Percentiles rank a stretch among this genome's conserved stretches.
Evolutionary conservation across 805 yeast genomes (phyloP).

Genomic region (Diddensiella santjacobensis): DNA sequence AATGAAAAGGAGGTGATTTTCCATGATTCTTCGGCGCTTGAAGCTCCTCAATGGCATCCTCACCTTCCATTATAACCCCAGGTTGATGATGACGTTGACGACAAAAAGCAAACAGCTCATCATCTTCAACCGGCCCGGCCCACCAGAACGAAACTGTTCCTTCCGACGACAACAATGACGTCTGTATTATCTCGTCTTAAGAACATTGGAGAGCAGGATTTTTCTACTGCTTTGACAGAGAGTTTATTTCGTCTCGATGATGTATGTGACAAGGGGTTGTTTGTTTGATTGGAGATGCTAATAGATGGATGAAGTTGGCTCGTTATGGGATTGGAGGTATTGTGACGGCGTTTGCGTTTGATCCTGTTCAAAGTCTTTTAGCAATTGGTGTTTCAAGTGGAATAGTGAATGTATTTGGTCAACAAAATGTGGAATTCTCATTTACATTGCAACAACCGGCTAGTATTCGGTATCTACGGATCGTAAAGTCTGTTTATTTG

Average conservation of each 20-base stretch:
- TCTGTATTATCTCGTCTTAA: slow-evolving; percentile 22
- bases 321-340: slow-evolving; percentile 62
- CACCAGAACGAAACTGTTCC: too few species aligned
- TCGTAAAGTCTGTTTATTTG: slow-evolving; percentile 78
- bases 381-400: slow-evolving; percentile 75
- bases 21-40: slow-evolving; percentile 37
- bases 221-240: slow-evolving; percentile 31
- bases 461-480: slow-evolving; percentile 45
- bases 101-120: too few species aligned
- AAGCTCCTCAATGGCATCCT: slow-evolving; percentile 6
- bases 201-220: slow-evolving; percentile 28
- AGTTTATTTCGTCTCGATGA: slow-evolving; percentile 30
- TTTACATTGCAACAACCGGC: slow-evolving; percentile 47
- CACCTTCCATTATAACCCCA: slow-evolving; percentile 3
- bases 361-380: slow-evolving; percentile 81
- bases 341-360: slow-evolving; percentile 67
- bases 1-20: slow-evolving; percentile 40
- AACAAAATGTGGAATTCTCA: slow-evolving; percentile 68
- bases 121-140: too few species aligned
- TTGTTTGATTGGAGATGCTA: slow-evolving; percentile 2
- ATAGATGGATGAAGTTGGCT: slow-evolving; percentile 25
- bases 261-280: slow-evolving; percentile 21
- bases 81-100: too few species aligned
- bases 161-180: slow-evolving; percentile 18
- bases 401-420: slow-evolving; percentile 77